Evolutionary conservation across 2,329 filamentous ascomycete genomes (phyloP), one percentile per base, ranked within the genome.

Genomic region (Diaporthe australafricana): DNA sequence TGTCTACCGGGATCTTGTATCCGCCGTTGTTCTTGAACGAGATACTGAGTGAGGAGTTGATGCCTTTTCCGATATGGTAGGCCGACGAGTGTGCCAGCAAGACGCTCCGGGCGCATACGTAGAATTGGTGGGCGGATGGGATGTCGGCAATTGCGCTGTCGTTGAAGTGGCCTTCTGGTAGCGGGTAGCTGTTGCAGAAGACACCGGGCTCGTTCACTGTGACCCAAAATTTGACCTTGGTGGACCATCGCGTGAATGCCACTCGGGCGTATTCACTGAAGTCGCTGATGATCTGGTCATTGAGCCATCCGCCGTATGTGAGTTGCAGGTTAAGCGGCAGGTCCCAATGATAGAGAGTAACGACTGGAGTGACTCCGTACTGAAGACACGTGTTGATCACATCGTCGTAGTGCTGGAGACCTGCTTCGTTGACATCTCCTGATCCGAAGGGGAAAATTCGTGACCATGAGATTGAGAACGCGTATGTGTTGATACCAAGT

Each of bases 261-360:
- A 47, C 40, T 16, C 66, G 66, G 22, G 66, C 66, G 66, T 69
- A 69, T 14, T 69, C 66, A n/a, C 52, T 69, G 40, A 69, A 69
- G 66, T 69, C 66, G 30, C 5, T 50, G 3, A 35, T 60, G 53
- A 69, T 69, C 66, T 50, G 66, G n/a, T 69, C 66, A 27, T 50
- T 11, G n/a, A 69, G 53, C 66, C 66, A 69, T 1, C 66, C 66
- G 11, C 66, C 66, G 14, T 69, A 69, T 27, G 30, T 38, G 53
- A 69, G 53, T 27, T 69, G 66, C 1, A 69, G 66, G 32, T 20
- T 69, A 17, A 69, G 66, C 5, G 66, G 66, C n/a, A 69, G 66
- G 22, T 69, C 66, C 66, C 66, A 69, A 22, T 69, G 66, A 27
- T 69, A 69, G 1, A 69, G 22, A 22, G 66, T 60, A 0, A 69